Evolutionary conservation across 495 filamentous ascomycete genomes (phyloP), one percentile per base, ranked within the genome.

Genomic region (Tuber brumale): DNA sequence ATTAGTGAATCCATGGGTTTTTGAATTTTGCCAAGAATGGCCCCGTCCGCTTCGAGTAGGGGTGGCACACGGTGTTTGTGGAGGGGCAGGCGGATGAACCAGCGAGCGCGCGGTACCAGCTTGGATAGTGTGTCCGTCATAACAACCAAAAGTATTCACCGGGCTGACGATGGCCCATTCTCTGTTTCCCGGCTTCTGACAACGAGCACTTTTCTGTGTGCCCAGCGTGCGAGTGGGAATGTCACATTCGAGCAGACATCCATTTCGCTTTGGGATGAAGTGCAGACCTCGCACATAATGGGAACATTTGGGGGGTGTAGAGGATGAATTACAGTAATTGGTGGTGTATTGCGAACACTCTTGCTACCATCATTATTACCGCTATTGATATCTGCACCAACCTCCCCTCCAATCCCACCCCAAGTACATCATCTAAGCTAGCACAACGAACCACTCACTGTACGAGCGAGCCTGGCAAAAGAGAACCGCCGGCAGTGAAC

Each of bases 331-430:
- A 66, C n/a, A 31, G 16, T 66, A n/a, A n/a, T 66, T n/a, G 57
- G 57, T 27, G 57, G 27, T 66, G 27, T 12, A 35, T 14, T 66
- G 57, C 31, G 57, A 66, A 35, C 57, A 66, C 27, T 16, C 9
- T 66, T 35, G 6, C 14, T 2, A 4, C 6, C 5, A 70, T 78
- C 61, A 61, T 78, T 61, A 43, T 74, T 70, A 72, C 73, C 72
- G 72, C 48, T 79, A 72, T 79, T 79, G 78, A 79, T 79, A 79
- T 79, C 76, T 79, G 78, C 78, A 71, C 73, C 76, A 66, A 79
- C 70, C 78, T 80, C 71, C 79, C 76, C 73, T 79, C 78, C 78
- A 80, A 80, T 80, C 78, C 78, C 76, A 80, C 70, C 75, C 78
- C 77, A 76, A 75, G 72, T 69, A 43, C 77, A 80, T 79, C 69